phyloP scores from a whole-genome alignment of 1,284 basidiomycete genomes.

The Cystobasidium slooffiae region DNA sequence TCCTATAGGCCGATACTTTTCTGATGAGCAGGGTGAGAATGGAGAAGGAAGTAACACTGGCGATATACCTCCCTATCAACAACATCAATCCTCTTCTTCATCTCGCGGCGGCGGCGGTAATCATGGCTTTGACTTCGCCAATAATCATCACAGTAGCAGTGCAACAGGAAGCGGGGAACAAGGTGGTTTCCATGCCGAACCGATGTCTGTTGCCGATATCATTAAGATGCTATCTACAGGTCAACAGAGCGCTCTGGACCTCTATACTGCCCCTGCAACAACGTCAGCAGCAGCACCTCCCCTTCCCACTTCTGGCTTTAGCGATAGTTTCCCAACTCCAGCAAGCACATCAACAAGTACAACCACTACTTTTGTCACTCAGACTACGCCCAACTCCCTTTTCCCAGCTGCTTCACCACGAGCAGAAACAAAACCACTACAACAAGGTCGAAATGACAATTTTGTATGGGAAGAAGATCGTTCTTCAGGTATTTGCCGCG shows the following conservation, averaged over 20 bases:
- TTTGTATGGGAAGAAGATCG: slow-evolving; percentile 33
- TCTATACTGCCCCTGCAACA: neutral
- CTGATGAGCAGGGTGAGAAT: slow-evolving; percentile 14
- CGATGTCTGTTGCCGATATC: slow-evolving; percentile 23
- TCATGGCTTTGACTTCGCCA: slow-evolving; percentile 2
- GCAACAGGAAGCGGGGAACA: neutral
- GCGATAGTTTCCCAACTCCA: neutral
- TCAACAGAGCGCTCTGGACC: slow-evolving; percentile 17
- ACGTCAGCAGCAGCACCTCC: too few species aligned
- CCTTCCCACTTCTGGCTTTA: neutral
- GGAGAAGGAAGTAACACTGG: neutral
- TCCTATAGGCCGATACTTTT: slow-evolving; percentile 20
- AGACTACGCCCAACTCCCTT: neutral
- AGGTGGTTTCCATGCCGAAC: slow-evolving; percentile 12
- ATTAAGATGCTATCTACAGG: slow-evolving; percentile 29
- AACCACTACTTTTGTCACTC: slow-evolving; percentile 3
- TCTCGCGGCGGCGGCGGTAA: neutral
- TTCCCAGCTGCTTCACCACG: neutral
- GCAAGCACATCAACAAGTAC: slow-evolving; percentile 7
- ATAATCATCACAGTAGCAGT: neutral
- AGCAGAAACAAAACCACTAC: neutral
- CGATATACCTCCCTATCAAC: neutral
- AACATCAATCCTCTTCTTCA: neutral
- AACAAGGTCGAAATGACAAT: neutral
- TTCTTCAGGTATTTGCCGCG: slow-evolving; percentile 2